Conservation (phyloP, 2,329 filamentous ascomycete genomes). For the Apiospora sp. region DNA sequence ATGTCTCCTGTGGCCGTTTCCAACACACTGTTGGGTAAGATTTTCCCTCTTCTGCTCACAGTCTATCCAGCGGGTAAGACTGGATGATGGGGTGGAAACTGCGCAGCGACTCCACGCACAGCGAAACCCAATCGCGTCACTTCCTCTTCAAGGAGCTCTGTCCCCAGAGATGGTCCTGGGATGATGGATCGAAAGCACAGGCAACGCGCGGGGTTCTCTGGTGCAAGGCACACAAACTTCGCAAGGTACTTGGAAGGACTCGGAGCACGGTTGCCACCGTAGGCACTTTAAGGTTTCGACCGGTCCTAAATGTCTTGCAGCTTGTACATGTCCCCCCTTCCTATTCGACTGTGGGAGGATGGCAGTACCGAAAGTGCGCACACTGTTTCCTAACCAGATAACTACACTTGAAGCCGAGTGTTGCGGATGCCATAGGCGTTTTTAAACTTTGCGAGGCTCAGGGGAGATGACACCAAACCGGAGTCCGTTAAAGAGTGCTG, state of each 20-base stretch:
- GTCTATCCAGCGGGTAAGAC: conserved; percentile 11
- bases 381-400: conserved; percentile 21
- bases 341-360: conserved; percentile 19
- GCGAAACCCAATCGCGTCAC: conserved; percentile 22
- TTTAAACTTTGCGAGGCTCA: conserved; percentile 23
- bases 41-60: conserved; percentile 9
- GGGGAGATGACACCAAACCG: conserved; percentile 19
- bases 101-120: conserved; percentile 16
- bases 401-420: conserved; percentile 8
- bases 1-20: neutral
- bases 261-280: conserved; percentile 23
- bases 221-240: conserved; percentile 22
- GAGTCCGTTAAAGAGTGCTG: conserved; percentile 9
- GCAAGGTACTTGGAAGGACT: conserved; percentile 24
- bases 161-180: conserved; percentile 5
- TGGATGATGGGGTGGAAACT: conserved; percentile 12
- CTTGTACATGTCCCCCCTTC: conserved; percentile 22
- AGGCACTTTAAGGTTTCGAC: conserved; percentile 25
- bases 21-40: neutral
- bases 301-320: conserved; percentile 23
- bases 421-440: conserved; percentile 25
- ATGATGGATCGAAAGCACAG: conserved; percentile 20
- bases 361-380: conserved; percentile 5
- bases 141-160: conserved; percentile 14
- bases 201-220: conserved; percentile 20